phyloP scores from a whole-genome alignment of 23 red algal genomes.

The Agarophyton chilense region DNA sequence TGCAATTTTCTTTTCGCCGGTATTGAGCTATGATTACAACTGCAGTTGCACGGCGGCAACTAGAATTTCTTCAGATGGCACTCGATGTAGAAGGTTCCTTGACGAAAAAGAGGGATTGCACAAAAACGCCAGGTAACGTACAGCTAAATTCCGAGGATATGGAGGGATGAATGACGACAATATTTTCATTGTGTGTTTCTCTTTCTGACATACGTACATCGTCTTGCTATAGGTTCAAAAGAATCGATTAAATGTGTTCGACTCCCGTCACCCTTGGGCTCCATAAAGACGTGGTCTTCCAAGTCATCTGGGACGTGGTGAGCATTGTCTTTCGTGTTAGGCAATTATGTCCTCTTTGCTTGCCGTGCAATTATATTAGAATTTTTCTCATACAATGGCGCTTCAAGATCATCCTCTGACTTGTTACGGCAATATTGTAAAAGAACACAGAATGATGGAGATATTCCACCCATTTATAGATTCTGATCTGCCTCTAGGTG shows the following conservation, averaged over 20 bases:
- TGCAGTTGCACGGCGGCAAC: slow-evolving; percentile 2
- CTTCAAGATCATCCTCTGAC: slow-evolving; percentile 38
- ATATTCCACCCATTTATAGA: not conserved
- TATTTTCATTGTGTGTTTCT: not conserved
- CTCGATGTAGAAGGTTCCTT: slow-evolving; percentile 34
- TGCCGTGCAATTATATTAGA: not conserved
- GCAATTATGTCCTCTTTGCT: not conserved
- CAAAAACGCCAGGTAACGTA: slow-evolving; percentile 1
- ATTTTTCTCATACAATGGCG: not conserved
- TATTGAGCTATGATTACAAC: slow-evolving; percentile 61
- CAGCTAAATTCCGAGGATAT: slow-evolving; percentile 27
- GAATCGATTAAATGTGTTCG: slow-evolving; percentile 33
- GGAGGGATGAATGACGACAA: slow-evolving; percentile 50
- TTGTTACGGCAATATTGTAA: not conserved
- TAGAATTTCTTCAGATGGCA: slow-evolving; percentile 35
- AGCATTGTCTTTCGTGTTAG: not conserved
- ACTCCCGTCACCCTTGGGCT: slow-evolving; percentile 28
- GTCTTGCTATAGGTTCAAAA: slow-evolving; percentile 36
- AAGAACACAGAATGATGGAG: not conserved
- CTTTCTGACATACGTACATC: not conserved
- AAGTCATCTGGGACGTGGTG: not conserved
- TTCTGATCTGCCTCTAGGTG: not conserved
- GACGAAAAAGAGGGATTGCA: slow-evolving; percentile 46
- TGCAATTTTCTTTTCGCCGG: not conserved
- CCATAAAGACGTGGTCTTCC: slow-evolving; percentile 46